These are phyloP conservation scores for Corymbia citriodora DNA, from an alignment of 441 rosid species.

Conservation along the genomic window DNA sequence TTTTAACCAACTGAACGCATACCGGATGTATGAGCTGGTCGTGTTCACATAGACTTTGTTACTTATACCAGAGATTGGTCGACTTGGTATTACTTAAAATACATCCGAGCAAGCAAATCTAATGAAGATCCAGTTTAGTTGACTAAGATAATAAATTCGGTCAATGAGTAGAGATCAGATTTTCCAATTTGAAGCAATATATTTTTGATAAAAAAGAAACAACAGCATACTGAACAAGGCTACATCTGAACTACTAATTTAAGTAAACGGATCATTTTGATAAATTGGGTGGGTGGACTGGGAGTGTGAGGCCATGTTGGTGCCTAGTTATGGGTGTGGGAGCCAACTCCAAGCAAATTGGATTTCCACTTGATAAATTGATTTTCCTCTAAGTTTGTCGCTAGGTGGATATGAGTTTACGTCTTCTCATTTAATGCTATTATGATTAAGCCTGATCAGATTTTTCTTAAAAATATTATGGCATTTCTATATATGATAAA, in stretches of 20 bases:
- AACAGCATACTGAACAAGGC: background rate
- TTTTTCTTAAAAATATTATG: too few species aligned
- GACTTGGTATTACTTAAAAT: background rate
- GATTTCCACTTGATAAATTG: too few species aligned
- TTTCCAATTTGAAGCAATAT: background rate
- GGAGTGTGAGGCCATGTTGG: background rate
- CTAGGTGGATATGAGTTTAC: too few species aligned
- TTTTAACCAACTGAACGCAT: background rate
- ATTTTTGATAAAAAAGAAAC: background rate
- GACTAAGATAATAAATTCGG: background rate
- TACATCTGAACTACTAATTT: background rate
- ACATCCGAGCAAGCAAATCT: background rate
- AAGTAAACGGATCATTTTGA: background rate
- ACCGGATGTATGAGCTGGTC: background rate
- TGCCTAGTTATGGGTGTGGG: background rate
- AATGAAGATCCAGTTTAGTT: background rate
- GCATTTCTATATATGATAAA: too few species aligned
- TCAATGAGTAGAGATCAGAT: background rate
- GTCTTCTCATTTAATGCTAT: too few species aligned
- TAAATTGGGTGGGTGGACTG: background rate
- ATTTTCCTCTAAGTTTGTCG: too few species aligned
- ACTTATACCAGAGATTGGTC: background rate
- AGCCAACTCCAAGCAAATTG: background rate
- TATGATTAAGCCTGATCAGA: too few species aligned
- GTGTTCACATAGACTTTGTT: background rate